Conservation (phyloP, 2,329 filamentous ascomycete genomes). For the Amauroascus niger region DNA sequence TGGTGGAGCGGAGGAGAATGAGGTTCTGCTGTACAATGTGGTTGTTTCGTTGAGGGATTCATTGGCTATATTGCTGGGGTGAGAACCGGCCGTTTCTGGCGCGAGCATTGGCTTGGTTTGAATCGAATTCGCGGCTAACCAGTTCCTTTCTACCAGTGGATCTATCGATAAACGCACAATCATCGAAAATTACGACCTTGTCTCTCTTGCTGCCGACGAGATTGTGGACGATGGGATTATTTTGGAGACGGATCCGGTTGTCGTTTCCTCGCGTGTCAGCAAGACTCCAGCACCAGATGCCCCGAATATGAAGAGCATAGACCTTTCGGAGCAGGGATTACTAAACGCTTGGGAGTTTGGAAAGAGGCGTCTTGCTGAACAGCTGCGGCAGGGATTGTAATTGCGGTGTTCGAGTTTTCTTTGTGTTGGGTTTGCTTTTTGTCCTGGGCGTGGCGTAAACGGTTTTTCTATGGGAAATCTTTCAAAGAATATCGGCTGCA, state of each 20-base stretch:
- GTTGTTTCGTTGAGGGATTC: constrained; percentile 84
- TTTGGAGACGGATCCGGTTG: constrained; percentile 90
- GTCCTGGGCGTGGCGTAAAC: constrained; percentile 14
- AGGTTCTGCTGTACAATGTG: constrained; percentile 91
- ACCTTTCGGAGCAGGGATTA: constrained; percentile 89
- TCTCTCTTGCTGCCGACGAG: constrained; percentile 88
- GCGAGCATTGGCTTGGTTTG: background rate
- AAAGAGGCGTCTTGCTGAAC: constrained; percentile 81
- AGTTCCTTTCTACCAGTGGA: constrained; percentile 50
- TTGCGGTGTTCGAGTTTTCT: constrained; percentile 17
- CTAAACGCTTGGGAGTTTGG: constrained; percentile 90
- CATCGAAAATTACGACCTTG: constrained; percentile 96
- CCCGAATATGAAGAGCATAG: constrained; percentile 79
- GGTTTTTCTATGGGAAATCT: constrained; percentile 11
- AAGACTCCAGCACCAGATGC: constrained; percentile 84
- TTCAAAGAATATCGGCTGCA: background rate
- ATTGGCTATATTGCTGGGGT: constrained; percentile 88
- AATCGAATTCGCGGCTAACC: background rate
- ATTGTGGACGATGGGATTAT: constrained; percentile 93
- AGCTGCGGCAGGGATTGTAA: constrained; percentile 74
- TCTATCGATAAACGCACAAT: constrained; percentile 96
- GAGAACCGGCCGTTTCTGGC: constrained; percentile 25
- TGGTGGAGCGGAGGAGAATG: constrained; percentile 85
- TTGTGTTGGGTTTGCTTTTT: constrained; percentile 19
- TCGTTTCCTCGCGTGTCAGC: constrained; percentile 86